Percentiles rank a stretch among this genome's conserved stretches.
These are phyloP conservation scores for Cyberlindnera maritima DNA, from an alignment of 805 yeast genomes.

Conservation along the genomic window DNA sequence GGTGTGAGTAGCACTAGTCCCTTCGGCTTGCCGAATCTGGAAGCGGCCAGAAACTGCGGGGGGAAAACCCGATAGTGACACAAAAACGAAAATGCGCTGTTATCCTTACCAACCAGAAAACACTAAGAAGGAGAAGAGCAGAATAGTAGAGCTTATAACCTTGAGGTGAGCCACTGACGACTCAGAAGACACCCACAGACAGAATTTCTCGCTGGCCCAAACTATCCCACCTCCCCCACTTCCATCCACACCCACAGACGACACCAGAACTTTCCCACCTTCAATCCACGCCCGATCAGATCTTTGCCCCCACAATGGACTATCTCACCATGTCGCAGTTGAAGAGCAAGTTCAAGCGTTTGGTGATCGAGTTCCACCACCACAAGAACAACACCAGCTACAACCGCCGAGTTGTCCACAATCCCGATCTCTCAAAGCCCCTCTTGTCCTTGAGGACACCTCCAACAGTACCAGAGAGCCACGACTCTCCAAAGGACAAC, in stretches of 20 bases:
- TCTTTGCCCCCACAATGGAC: background rate
- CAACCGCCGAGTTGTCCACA: constrained; percentile 38
- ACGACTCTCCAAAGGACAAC: background rate
- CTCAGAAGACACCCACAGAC: too few species aligned
- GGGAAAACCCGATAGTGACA: constrained; percentile 2
- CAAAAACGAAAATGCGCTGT: constrained; percentile 5
- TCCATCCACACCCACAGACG: too few species aligned
- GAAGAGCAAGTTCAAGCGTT: constrained; percentile 34
- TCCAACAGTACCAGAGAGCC: background rate
- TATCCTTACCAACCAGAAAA: background rate
- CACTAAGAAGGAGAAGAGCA: too few species aligned
- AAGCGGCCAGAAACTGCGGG: background rate
- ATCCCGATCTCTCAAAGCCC: constrained; percentile 32
- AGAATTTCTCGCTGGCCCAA: too few species aligned
- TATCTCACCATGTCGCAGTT: constrained; percentile 14
- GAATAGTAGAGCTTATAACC: too few species aligned
- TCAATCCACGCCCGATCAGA: background rate
- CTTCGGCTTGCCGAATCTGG: too few species aligned
- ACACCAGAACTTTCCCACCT: background rate
- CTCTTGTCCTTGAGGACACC: constrained; percentile 39
- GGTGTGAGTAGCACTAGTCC: too few species aligned
- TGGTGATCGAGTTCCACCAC: constrained; percentile 35
- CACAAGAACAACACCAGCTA: constrained; percentile 37
- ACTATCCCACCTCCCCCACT: too few species aligned
- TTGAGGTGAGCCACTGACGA: background rate